These are phyloP conservation scores for Pleurotus eryngii DNA, from an alignment of 768 basidiomycete species.

Conservation along the genomic window DNA sequence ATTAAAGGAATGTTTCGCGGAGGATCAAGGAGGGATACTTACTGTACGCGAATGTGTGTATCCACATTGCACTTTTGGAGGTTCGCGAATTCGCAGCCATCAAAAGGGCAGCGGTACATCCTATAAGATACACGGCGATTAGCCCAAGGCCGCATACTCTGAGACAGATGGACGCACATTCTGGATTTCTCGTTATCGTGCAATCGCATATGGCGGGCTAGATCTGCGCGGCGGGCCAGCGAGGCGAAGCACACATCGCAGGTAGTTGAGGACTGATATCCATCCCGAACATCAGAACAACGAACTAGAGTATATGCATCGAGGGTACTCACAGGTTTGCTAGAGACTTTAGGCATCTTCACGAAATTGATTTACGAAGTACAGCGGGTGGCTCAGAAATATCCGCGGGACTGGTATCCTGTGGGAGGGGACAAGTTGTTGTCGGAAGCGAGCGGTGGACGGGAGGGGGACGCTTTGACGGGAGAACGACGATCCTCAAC, in stretches of 20 bases:
- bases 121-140: slow-evolving; percentile 10
- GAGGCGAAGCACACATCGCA: slow-evolving; percentile 14
- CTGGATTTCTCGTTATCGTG: slow-evolving; percentile 13
- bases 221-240: slow-evolving; percentile 16
- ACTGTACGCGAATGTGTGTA: slow-evolving; percentile 31
- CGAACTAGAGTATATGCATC: too few relatives aligned
- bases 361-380: background rate
- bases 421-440: background rate
- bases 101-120: slow-evolving; percentile 24
- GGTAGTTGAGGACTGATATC: background rate
- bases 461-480: slow-evolving; percentile 3
- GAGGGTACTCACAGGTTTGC: slow-evolving; percentile 3
- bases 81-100: slow-evolving; percentile 23
- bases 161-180: slow-evolving; percentile 5
- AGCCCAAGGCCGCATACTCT: background rate
- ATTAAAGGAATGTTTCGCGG: background rate
- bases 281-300: background rate
- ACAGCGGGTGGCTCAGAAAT: background rate
- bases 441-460: background rate
- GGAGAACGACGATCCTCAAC: background rate
- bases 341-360: slow-evolving; percentile 2
- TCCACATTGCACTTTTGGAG: slow-evolving; percentile 29
- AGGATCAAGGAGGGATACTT: slow-evolving; percentile 2
- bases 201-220: slow-evolving; percentile 18
- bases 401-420: background rate